Evolutionary conservation across 768 basidiomycete species (phyloP), one percentile per base, ranked within the genome.

Genomic region (Tephrocybe sp.): DNA sequence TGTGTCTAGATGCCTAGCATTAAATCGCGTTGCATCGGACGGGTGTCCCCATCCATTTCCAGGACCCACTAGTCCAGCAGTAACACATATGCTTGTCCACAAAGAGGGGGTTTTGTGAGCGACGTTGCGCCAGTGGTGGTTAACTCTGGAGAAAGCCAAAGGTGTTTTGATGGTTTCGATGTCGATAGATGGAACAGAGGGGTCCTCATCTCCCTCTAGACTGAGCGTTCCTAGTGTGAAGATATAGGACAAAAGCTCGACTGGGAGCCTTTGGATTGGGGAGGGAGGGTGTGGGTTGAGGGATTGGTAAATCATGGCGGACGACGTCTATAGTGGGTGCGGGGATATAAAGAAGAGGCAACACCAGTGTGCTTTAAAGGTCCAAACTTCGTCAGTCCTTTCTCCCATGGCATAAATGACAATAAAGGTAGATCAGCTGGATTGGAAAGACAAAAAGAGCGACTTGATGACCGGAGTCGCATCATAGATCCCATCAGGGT

Each of bases 161-260:
- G 84, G 81, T 2, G 69, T 62, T 39, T 69, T 72, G 39, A 81
- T 68, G 41, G 67, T 75, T 24, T 74, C 69, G 0, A 71, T 51
- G 49, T 68, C 67, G 58, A 79, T 73, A 4, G 69, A 46, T n/a
- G 63, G 65, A 21, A 37, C 33, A 20, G 30, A 37, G 21, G 61
- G 55, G 9, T 58, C 48, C 14, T 61, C 57, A 6, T 62, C 62
- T 26, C 53, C 53, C 17, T 65, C 60, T 10, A 56, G 38, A 28
- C 65, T 59, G 50, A 76, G 74, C 1, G 72, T 70, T n/a, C 69
- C 74, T 42, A 84, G 68, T 12, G 65, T 56, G 59, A 86, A 83
- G 51, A 86, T 77, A 45, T 79, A 73, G 0, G 82, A 75, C 24
- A 85, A 70, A 5, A 84, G 71, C 65, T 85, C 83, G 28, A 77